Conservation (phyloP, 2,329 filamentous ascomycete species). For the Aciculosporium take region DNA sequence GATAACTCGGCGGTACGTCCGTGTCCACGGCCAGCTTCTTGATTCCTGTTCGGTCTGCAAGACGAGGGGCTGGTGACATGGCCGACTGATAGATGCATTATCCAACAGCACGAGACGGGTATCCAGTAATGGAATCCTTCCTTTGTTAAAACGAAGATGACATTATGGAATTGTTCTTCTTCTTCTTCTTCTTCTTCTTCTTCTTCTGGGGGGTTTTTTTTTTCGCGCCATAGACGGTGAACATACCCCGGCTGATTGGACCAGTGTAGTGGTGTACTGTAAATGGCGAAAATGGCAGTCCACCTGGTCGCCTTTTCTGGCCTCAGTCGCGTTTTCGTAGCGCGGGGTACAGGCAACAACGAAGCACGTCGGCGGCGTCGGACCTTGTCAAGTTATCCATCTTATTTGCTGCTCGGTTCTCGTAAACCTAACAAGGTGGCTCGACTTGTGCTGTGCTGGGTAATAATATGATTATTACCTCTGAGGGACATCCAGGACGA, state of each 20-base stretch:
- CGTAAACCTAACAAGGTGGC: neutral
- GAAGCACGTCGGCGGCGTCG: conserved; percentile 5
- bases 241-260: conserved; percentile 13
- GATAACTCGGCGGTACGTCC: conserved; percentile 1
- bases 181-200: too few species aligned
- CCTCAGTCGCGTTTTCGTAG: conserved; percentile 4
- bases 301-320: conserved; percentile 7
- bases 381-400: conserved; percentile 1
- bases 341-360: conserved; percentile 1
- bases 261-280: conserved; percentile 13
- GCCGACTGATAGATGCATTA: conserved; percentile 6
- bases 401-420: neutral
- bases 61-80: conserved; percentile 4
- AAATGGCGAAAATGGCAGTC: conserved; percentile 6
- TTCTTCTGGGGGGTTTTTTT: too few species aligned
- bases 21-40: neutral
- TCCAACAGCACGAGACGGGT: conserved; percentile 7
- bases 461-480: too few species aligned
- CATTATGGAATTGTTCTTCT: conserved; percentile 3
- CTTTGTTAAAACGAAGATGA: conserved; percentile 2
- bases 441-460: neutral
- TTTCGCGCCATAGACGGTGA: conserved; percentile 12
- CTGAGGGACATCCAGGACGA: neutral
- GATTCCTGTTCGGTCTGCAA: neutral
- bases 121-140: neutral